phyloP scores from a whole-genome alignment of 2,329 filamentous ascomycete species.

The Apiospora koreana region DNA sequence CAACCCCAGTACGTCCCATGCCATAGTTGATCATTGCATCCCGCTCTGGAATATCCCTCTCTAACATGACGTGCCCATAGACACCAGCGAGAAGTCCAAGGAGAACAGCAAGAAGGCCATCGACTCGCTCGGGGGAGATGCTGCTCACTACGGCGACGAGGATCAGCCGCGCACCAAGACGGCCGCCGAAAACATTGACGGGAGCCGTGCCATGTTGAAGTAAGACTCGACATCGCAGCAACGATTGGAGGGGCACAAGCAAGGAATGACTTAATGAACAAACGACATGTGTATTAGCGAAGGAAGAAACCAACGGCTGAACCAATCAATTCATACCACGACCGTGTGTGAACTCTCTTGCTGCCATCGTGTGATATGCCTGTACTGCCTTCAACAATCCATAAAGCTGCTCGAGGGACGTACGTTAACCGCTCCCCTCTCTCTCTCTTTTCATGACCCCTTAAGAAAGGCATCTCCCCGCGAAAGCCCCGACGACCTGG shows the following conservation, averaged over 20 bases:
- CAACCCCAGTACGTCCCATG: slow-evolving; percentile 42
- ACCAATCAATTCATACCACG: background rate
- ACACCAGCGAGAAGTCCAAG: slow-evolving; percentile 47
- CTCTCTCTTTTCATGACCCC: background rate
- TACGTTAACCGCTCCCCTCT: background rate
- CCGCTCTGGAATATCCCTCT: background rate
- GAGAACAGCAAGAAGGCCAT: slow-evolving; percentile 43
- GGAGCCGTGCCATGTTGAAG: slow-evolving; percentile 33
- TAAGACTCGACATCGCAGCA: slow-evolving; percentile 11
- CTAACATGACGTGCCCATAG: slow-evolving; percentile 23
- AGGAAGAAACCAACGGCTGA: too few species aligned
- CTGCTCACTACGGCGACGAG: slow-evolving; percentile 43
- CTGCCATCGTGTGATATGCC: background rate
- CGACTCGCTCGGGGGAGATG: slow-evolving; percentile 39
- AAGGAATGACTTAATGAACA: background rate
- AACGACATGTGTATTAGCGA: background rate
- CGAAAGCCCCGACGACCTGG: slow-evolving; percentile 33
- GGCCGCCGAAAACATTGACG: slow-evolving; percentile 40
- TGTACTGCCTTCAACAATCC: background rate
- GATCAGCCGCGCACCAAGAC: slow-evolving; percentile 43
- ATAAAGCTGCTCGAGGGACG: background rate
- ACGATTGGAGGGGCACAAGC: background rate
- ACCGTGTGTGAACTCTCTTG: background rate
- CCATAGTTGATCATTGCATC: background rate
- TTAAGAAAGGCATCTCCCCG: slow-evolving; percentile 12